Evolutionary conservation across 2,329 filamentous ascomycete species (phyloP), one percentile per base, ranked within the genome.

Genomic region (Ramichloridium luteum): DNA sequence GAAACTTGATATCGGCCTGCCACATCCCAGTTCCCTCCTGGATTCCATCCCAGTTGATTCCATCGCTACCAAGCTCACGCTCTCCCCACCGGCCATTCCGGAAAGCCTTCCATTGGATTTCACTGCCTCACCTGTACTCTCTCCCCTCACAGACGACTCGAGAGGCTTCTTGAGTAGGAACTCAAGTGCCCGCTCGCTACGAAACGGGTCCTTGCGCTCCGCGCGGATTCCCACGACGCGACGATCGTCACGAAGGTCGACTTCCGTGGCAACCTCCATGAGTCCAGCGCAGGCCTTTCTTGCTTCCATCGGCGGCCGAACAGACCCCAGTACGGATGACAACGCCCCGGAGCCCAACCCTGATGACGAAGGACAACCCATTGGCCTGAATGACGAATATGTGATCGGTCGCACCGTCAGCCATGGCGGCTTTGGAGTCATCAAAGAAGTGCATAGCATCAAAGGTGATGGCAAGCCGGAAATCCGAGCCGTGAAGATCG

Each of bases 391-490:
- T 25, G 58, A 68, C 31, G 71, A 76, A 40, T 80, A 78, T 50
- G 71, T 80, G 17, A 69, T 80, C 31, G 75, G 75, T 28, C 73
- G 74, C 41, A 68, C 73, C 37, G 72, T 80, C 37, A 75, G 72
- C 3, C 70, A 63, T 39, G 75, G 75, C 15, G 75, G 75, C 3
- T 79, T 79, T 51, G 77, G 73, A 40, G 62, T 70, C 1, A 72
- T 80, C 18, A 77, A 76, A 46, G 74, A 80, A 53, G 74, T 75
- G 5, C 73, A 65, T 38, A 77, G 73, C 33, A 67, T 78, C 27
- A 65, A 71, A 30, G 39, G 41, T 20, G 36, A 44, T 13, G 67
- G 66, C 17, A 57, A 63, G 30, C 66, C 67, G 23, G 59, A 65
- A 25, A 62, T 68, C n/a, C 65, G 67, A 32, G 75, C 75, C 2